Evolutionary conservation across 1,284 basidiomycete genomes (phyloP).

Genomic region (Coriolopsis trogii): DNA sequence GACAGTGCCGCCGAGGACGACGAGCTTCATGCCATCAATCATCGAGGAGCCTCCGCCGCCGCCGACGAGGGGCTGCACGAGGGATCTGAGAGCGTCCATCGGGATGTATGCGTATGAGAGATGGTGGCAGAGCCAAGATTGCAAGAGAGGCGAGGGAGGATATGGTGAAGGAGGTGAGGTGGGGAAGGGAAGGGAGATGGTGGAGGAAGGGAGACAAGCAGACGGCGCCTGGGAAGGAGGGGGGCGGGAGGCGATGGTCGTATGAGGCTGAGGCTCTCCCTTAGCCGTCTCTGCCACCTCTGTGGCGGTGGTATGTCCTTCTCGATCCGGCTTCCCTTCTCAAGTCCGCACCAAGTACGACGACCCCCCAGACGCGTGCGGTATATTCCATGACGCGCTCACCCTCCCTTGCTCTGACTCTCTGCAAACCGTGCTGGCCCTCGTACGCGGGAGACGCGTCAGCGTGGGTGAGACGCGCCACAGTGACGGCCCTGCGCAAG

Average conservation of each 20-base stretch:
- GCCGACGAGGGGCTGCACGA: conserved; percentile 79
- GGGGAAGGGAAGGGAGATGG: conserved; percentile 16
- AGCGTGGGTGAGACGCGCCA: conserved; percentile 13
- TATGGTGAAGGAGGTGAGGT: conserved; percentile 28
- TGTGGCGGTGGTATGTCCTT: conserved; percentile 20
- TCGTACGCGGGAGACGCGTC: conserved; percentile 19
- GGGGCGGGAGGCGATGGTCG: conserved; percentile 20
- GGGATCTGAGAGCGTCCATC: conserved; percentile 82
- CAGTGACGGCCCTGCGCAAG: conserved; percentile 16
- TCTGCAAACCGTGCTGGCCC: no score
- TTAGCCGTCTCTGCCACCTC: no score
- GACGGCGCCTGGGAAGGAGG: conserved; percentile 25
- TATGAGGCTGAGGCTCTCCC: no score
- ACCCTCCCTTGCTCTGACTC: neutral
- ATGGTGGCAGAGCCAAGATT: conserved; percentile 33
- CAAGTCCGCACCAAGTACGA: neutral
- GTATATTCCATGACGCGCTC: no score
- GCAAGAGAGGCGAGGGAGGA: conserved; percentile 25
- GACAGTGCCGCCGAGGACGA: conserved; percentile 82
- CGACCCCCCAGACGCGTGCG: no score
- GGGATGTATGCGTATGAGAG: conserved; percentile 22
- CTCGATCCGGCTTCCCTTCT: conserved; percentile 5
- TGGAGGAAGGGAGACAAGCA: conserved; percentile 23
- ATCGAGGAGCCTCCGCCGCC: conserved; percentile 73
- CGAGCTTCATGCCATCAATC: conserved; percentile 84